Evolutionary conservation across 805 yeast genomes (phyloP).

Genomic region (Candida nonsorbophila): DNA sequence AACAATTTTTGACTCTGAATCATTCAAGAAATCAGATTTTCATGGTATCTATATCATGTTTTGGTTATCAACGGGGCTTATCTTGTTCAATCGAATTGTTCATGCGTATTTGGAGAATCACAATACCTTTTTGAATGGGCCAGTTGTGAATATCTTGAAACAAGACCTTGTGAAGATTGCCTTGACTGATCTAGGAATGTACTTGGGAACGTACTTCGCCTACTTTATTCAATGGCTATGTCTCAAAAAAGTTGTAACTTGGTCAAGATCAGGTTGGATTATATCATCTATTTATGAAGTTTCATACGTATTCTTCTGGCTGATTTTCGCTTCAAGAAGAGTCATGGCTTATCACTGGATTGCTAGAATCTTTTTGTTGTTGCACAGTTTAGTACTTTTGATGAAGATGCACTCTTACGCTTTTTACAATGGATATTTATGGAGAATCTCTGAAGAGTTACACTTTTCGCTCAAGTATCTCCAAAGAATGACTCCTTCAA

Average conservation of each 20-base stretch:
- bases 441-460: constrained; percentile 57
- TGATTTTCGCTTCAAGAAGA: constrained; percentile 46
- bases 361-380: constrained; percentile 74
- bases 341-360: constrained; percentile 74
- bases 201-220: constrained; percentile 57
- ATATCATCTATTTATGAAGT: constrained; percentile 56
- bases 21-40: constrained; percentile 45
- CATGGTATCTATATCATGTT: constrained; percentile 77
- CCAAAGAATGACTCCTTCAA: constrained; percentile 29
- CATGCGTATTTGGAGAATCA: constrained; percentile 44
- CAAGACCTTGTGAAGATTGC: constrained; percentile 66
- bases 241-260: constrained; percentile 39
- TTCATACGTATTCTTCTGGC: constrained; percentile 45
- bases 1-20: constrained; percentile 50
- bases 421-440: constrained; percentile 86
- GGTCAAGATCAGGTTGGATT: constrained; percentile 64
- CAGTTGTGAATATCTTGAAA: constrained; percentile 52
- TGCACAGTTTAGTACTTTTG: constrained; percentile 79
- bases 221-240: constrained; percentile 55
- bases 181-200: constrained; percentile 70
- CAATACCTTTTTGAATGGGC: constrained; percentile 44
- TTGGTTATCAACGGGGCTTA: constrained; percentile 64
- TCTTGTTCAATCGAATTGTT: constrained; percentile 48
- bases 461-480: constrained; percentile 41
- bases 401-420: constrained; percentile 97